phyloP scores from a whole-genome alignment of 2,329 filamentous ascomycete genomes.

The Fusarium mexicanum region DNA sequence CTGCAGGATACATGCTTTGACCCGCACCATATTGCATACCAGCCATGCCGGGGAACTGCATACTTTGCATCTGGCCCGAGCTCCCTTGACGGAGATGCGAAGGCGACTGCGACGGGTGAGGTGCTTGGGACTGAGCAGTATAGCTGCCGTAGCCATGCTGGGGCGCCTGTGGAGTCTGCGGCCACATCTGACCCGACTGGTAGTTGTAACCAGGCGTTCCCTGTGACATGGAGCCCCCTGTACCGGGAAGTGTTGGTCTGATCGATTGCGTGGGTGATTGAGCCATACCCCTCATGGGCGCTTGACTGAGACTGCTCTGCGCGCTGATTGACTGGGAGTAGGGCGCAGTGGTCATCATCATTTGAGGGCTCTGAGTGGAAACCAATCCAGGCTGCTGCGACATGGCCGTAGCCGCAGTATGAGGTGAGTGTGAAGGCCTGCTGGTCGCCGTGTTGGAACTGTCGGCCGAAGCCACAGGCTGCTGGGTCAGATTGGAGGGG shows the following conservation, averaged over 20 bases:
- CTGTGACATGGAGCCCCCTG: constrained; percentile 62
- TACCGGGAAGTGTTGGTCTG: constrained; percentile 68
- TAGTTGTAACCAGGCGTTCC: constrained; percentile 70
- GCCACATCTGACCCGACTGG: constrained; percentile 71
- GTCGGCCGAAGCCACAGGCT: constrained; percentile 57
- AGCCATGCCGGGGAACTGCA: constrained; percentile 72
- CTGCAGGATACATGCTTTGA: constrained; percentile 68
- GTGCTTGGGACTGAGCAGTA: constrained; percentile 62
- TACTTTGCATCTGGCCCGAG: constrained; percentile 65
- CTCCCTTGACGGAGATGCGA: constrained; percentile 68
- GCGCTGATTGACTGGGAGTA: constrained; percentile 79
- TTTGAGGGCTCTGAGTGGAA: constrained; percentile 71
- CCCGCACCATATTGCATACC: constrained; percentile 66
- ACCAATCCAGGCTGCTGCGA: constrained; percentile 68
- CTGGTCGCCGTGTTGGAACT: constrained; percentile 56
- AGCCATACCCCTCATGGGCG: constrained; percentile 75
- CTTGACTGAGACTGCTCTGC: constrained; percentile 76
- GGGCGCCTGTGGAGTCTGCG: constrained; percentile 71
- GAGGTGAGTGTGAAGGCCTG: constrained; percentile 67
- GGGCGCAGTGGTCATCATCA: constrained; percentile 71
- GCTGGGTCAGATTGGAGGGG: constrained; percentile 58
- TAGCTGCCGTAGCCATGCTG: constrained; percentile 65
- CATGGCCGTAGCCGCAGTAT: constrained; percentile 63
- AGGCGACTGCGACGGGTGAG: constrained; percentile 63
- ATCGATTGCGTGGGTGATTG: constrained; percentile 66